A percentile compares a stretch with the other conserved stretches of the same genome.
These are phyloP conservation scores for Colletotrichum spaethianum DNA, from an alignment of 2,329 filamentous ascomycete species.

Conservation along the genomic window DNA sequence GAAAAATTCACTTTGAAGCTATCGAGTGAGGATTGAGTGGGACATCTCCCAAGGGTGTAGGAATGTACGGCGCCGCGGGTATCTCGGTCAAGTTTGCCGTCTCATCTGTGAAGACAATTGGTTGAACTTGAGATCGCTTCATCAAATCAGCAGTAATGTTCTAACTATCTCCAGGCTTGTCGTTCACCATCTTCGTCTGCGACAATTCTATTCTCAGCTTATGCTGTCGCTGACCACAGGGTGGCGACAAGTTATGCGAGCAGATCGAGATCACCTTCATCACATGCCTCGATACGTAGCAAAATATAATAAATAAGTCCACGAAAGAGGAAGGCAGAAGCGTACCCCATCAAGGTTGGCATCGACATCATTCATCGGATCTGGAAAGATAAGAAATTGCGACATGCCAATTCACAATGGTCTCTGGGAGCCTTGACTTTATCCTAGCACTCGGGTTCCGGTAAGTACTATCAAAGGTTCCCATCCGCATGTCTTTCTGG, in stretches of 20 bases:
- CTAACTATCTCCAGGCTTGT: not conserved
- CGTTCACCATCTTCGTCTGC: not conserved
- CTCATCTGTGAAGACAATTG: not conserved
- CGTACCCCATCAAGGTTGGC: slow-evolving; percentile 23
- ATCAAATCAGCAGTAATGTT: not conserved
- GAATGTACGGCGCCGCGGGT: not conserved
- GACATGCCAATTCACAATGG: not conserved
- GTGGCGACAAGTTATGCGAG: slow-evolving; percentile 40
- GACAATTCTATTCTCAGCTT: slow-evolving; percentile 36
- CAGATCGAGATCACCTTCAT: slow-evolving; percentile 56
- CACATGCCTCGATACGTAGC: slow-evolving; percentile 53
- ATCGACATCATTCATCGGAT: not conserved
- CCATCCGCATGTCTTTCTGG: too few relatives aligned
- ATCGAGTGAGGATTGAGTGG: not conserved
- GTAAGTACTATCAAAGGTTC: slow-evolving; percentile 40
- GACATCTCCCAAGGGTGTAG: not conserved
- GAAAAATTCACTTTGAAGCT: not conserved
- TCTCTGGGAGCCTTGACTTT: slow-evolving; percentile 42
- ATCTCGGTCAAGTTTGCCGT: not conserved
- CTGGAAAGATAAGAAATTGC: not conserved
- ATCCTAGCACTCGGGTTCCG: slow-evolving; percentile 54
- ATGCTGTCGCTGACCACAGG: slow-evolving; percentile 25
- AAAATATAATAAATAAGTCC: slow-evolving; percentile 48
- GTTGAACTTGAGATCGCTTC: not conserved
- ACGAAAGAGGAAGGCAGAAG: slow-evolving; percentile 45